Evolutionary conservation across 176 grass and related monocot species (phyloP).

Genomic region (Musa itinerans): DNA sequence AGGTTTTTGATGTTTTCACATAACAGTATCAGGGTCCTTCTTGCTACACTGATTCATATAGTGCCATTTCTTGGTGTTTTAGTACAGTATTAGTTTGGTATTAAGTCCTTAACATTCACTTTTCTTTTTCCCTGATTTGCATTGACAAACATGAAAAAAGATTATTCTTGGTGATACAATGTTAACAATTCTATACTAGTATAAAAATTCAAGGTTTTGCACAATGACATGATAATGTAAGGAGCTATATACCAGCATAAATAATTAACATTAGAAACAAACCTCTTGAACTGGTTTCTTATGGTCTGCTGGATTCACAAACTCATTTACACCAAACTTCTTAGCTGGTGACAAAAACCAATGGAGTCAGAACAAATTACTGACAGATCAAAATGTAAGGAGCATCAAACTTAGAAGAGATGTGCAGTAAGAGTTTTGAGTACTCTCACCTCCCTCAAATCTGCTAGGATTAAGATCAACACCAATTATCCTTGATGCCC

Average conservation of each 20-base stretch:
- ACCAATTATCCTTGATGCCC: conserved; percentile 8
- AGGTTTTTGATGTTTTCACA: too few relatives aligned
- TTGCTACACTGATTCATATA: too few relatives aligned
- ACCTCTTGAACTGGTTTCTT: conserved; percentile 5
- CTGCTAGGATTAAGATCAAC: not conserved
- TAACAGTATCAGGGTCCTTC: too few relatives aligned
- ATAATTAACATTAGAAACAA: not conserved
- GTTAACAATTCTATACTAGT: not conserved
- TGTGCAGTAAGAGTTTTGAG: not conserved
- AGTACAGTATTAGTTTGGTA: too few relatives aligned
- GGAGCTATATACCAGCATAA: too few relatives aligned
- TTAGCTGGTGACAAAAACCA: not conserved
- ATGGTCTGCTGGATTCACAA: not conserved
- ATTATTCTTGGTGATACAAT: too few relatives aligned
- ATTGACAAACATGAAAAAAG: too few relatives aligned
- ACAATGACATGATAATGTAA: not conserved
- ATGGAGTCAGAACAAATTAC: too few relatives aligned
- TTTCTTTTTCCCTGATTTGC: too few relatives aligned
- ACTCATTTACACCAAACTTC: conserved; percentile 4
- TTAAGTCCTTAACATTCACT: too few relatives aligned
- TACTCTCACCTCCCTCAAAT: not conserved
- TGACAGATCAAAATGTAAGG: not conserved
- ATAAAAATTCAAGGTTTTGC: not conserved
- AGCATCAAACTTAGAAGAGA: not conserved
- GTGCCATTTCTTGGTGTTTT: too few relatives aligned